These are phyloP conservation scores for Cinnamomum chago DNA, from an alignment of 164 flowering plant species.

Conservation along the genomic window DNA sequence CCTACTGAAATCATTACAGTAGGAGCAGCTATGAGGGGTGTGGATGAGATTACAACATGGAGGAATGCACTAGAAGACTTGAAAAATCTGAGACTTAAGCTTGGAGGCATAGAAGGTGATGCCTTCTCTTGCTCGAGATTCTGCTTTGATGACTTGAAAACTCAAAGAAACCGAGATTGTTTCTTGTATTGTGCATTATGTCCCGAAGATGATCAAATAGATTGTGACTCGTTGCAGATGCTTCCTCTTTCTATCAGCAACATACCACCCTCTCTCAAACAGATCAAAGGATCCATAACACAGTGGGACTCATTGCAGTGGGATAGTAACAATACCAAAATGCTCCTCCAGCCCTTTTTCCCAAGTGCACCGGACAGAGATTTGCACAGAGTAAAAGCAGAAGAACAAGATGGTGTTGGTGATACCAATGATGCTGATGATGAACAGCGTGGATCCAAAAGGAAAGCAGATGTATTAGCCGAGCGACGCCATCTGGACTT, in stretches of 20 bases:
- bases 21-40: slow-evolving; percentile 5
- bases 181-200: neutral
- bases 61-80: neutral
- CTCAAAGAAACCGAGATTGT: neutral
- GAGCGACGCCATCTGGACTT: too few species aligned
- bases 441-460: neutral
- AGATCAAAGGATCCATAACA: too few species aligned
- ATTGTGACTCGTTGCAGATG: too few species aligned
- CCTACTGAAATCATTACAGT: neutral
- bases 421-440: neutral
- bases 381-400: neutral
- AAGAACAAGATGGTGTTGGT: neutral
- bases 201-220: neutral
- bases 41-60: neutral
- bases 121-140: neutral
- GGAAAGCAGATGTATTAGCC: neutral
- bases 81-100: neutral
- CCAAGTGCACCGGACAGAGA: too few species aligned
- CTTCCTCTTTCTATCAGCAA: too few species aligned
- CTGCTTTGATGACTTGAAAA: neutral
- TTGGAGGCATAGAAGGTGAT: neutral
- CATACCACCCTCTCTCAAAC: too few species aligned
- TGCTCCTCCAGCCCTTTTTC: too few species aligned
- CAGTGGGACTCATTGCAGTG: too few species aligned
- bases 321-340: too few species aligned